Evolutionary conservation across 106 monocot species (phyloP).

Genomic region (Platanthera guangdongensis): DNA sequence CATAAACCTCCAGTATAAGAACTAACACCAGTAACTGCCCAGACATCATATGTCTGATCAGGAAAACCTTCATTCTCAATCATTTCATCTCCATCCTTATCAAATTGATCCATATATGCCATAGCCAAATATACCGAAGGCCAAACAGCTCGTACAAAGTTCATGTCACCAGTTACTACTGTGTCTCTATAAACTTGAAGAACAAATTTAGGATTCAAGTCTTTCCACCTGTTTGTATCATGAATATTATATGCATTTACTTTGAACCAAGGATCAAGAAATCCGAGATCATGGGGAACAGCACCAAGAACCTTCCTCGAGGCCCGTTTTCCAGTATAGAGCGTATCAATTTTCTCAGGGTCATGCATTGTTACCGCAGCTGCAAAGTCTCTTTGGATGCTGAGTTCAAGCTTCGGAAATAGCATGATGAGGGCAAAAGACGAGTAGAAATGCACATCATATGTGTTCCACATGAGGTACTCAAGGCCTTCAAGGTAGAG

Average conservation of each 20-base stretch:
- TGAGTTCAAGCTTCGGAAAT: constrained; percentile 68
- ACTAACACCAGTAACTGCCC: constrained; percentile 58
- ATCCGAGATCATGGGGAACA: constrained; percentile 64
- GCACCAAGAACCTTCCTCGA: constrained; percentile 59
- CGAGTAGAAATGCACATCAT: constrained; percentile 96
- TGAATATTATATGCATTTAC: constrained; percentile 49
- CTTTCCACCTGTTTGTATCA: constrained; percentile 52
- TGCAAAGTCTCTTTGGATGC: constrained; percentile 68
- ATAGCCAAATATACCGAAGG: constrained; percentile 59
- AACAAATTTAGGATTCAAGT: constrained; percentile 65
- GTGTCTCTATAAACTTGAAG: constrained; percentile 62
- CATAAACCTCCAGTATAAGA: constrained; percentile 67
- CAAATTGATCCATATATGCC: constrained; percentile 84
- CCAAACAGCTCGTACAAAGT: constrained; percentile 56
- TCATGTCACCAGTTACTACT: constrained; percentile 39
- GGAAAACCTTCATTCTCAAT: constrained; percentile 69
- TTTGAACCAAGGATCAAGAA: constrained; percentile 65
- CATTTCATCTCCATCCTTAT: constrained; percentile 66
- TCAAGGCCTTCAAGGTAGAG: constrained; percentile 93
- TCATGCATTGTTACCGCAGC: constrained; percentile 58
- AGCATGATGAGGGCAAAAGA: constrained; percentile 66
- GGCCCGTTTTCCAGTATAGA: constrained; percentile 21
- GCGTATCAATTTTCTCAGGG: constrained; percentile 31
- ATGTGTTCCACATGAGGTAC: constrained; percentile 94
- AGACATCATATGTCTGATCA: constrained; percentile 75